Base-by-base conservation (phyloP, 805 yeast genomes). In the Myxozyma neglecta region DNA sequence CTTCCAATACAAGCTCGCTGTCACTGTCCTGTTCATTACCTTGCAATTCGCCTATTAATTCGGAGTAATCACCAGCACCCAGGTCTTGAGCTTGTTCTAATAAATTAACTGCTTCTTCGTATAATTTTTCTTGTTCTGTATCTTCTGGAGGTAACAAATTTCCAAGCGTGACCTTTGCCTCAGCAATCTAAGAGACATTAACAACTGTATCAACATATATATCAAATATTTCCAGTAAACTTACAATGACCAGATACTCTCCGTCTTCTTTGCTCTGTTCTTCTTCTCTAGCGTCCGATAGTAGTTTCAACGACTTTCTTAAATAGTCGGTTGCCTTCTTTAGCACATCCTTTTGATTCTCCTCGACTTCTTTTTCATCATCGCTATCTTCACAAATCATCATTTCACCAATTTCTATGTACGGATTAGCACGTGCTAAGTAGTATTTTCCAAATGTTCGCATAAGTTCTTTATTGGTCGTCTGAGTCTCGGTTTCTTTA, bases 111-210 rank as follows among this genome's bases (percentile, higher is more conserved):
- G 97, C 98, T 59, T 81, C 78, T 16, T 74, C 73, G 72, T 92
- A 92, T 54, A 81, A 76, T 5, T 78, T 69, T 62, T 87, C 89
- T 75, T 90, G 96, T 47, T 86, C 88, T 55, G 87, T 79, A 2
- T 36, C 44, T 34, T 87, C 90, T 32, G 83, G 76, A 8, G 86
- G 89, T 63, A 81, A 79, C 54, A 91, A 72, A 69, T 91, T 92
- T 14, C 92, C 97, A 67, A 89, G 76, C 14, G 88, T 83, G 40
- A 93, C 89, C 70, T 84, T 78, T 0, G 96, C 92, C 73, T 93
- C 98, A 0, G 97, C 97, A 50, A 88, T 80, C 70, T 83, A 18
- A 6, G 37, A 13, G 20, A 35, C 11, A 32, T 48, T 18, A 34
- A 48, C 48, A 45, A 4, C 32, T 32, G 32, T 24, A n/a, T 24